phyloP scores from a whole-genome alignment of 306 rosid genomes.

The Hippophae tibetana region DNA sequence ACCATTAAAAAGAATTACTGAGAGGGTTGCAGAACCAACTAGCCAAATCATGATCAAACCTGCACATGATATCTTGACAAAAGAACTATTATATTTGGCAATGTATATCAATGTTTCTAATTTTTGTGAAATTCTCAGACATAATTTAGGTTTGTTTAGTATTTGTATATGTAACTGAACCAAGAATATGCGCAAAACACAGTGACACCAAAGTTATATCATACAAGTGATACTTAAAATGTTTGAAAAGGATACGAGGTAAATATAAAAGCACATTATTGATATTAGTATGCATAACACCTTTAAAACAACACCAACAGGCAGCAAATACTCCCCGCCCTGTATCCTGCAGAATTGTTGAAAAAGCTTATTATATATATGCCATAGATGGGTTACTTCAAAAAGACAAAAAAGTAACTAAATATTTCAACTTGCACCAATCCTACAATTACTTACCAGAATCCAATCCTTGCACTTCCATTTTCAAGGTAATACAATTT shows the following conservation, averaged over 20 bases:
- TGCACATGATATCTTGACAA: too few species aligned
- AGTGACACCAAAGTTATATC: background rate
- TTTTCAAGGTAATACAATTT: constrained; percentile 71
- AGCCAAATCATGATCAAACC: too few species aligned
- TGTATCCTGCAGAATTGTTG: constrained; percentile 50
- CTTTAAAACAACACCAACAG: constrained; percentile 81
- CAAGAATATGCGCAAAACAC: background rate
- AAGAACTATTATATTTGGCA: too few species aligned
- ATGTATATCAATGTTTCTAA: too few species aligned
- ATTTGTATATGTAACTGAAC: too few species aligned
- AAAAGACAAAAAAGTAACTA: constrained; percentile 13
- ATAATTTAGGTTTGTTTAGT: too few species aligned
- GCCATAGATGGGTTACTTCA: background rate
- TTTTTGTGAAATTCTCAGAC: too few species aligned
- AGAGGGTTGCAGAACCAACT: too few species aligned
- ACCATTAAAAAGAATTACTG: too few species aligned
- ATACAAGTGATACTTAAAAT: background rate
- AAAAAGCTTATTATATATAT: background rate
- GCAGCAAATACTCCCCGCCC: constrained; percentile 87
- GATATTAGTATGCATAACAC: constrained; percentile 23
- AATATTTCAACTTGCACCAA: constrained; percentile 13
- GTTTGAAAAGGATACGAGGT: background rate
- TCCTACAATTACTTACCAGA: constrained; percentile 55
- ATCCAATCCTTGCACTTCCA: constrained; percentile 90
- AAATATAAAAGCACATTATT: background rate